Evolutionary conservation across 177 flowering plant species (phyloP).

Genomic region (Vitis hybrid): DNA sequence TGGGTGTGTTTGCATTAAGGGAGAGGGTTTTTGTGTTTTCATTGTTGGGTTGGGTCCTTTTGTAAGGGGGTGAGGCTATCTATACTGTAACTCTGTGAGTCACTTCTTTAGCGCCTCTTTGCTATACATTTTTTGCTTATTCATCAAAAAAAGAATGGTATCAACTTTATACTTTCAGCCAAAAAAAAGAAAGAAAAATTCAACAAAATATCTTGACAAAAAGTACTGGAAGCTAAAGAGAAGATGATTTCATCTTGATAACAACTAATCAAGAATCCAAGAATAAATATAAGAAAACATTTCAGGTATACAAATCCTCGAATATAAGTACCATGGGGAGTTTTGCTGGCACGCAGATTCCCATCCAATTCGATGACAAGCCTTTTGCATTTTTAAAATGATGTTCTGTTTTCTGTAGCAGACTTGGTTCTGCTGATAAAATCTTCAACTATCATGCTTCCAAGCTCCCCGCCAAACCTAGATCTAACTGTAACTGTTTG

Average conservation of each 20-base stretch:
- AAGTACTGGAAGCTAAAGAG: too few species aligned
- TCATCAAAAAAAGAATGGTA: too few species aligned
- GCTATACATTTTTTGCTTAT: too few species aligned
- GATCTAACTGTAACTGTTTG: constrained; percentile 75
- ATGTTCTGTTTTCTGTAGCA: constrained; percentile 46
- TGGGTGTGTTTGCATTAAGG: too few species aligned
- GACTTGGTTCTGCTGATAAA: constrained; percentile 49
- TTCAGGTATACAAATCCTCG: neutral
- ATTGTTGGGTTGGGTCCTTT: too few species aligned
- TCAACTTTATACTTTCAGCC: too few species aligned
- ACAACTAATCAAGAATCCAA: too few species aligned
- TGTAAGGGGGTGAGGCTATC: too few species aligned
- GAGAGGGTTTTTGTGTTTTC: too few species aligned
- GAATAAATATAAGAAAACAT: neutral
- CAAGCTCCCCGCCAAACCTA: constrained; percentile 81
- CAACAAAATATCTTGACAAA: constrained; percentile 14
- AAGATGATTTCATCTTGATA: too few species aligned
- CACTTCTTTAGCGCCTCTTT: too few species aligned
- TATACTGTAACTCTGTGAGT: too few species aligned
- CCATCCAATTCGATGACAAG: neutral
- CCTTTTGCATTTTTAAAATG: constrained; percentile 26
- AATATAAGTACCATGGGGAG: neutral
- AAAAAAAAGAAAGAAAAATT: constrained; percentile 4
- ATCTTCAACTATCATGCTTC: constrained; percentile 66
- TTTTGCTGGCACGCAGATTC: neutral